Conservation (phyloP, 2,329 filamentous ascomycete species). For the Seiridium cupressi region DNA sequence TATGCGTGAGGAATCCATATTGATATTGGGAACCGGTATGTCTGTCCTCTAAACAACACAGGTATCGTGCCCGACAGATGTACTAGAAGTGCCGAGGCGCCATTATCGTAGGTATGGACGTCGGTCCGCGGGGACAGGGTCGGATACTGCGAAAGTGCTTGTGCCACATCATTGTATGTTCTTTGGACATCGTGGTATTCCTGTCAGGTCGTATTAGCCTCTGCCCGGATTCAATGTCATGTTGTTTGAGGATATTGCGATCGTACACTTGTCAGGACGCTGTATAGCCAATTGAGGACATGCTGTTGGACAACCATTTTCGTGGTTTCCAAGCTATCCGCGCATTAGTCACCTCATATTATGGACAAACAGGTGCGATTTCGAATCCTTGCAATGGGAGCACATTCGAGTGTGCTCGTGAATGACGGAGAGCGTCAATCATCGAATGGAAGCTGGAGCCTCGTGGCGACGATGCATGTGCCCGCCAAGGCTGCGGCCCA, state of each 20-base stretch:
- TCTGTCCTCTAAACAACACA: slow-evolving; percentile 84
- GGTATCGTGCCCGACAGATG: slow-evolving; percentile 85
- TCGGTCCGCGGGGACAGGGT: slow-evolving; percentile 84
- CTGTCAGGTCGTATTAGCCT: slow-evolving; percentile 41
- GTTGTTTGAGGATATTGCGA: slow-evolving; percentile 1
- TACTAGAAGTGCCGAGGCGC: slow-evolving; percentile 80
- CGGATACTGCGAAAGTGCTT: slow-evolving; percentile 75
- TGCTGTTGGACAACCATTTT: slow-evolving; percentile 78
- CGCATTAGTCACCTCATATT: background rate
- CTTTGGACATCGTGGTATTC: slow-evolving; percentile 93
- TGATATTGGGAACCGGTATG: slow-evolving; percentile 87
- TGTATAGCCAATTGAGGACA: slow-evolving; percentile 93
- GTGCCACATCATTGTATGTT: slow-evolving; percentile 87
- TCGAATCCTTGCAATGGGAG: background rate
- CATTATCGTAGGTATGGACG: slow-evolving; percentile 93
- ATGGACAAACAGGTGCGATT: background rate
- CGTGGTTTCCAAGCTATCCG: slow-evolving; percentile 10
- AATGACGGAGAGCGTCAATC: background rate
- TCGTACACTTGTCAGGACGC: slow-evolving; percentile 74
- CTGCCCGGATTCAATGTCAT: background rate
- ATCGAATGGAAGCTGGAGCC: slow-evolving; percentile 5
- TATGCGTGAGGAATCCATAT: slow-evolving; percentile 94
- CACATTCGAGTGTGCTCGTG: background rate
- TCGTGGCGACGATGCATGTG: background rate
- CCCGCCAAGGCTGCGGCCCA: slow-evolving; percentile 12